These are phyloP conservation scores for Tylopilus subfusipes DNA, from an alignment of 768 basidiomycete species.

Conservation along the genomic window DNA sequence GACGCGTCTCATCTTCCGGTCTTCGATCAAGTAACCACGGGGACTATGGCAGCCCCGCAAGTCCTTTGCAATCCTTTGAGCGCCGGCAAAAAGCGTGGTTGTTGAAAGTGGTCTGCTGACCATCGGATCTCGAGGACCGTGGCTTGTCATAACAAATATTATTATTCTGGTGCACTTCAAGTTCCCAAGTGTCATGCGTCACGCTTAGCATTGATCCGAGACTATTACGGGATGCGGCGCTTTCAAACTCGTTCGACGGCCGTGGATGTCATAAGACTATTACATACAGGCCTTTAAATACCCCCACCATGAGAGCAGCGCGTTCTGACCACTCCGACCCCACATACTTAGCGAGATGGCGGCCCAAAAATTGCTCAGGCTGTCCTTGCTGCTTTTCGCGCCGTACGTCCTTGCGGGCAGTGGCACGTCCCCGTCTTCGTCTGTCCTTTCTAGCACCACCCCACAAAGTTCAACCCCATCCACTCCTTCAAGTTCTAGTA, in stretches of 20 bases:
- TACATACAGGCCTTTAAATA: constrained; percentile 5
- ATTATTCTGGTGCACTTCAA: too few species aligned
- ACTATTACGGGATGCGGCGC: too few species aligned
- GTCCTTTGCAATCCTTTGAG: not conserved
- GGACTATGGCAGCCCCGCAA: not conserved
- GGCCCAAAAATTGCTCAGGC: constrained; percentile 1
- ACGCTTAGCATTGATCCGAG: constrained; percentile 1
- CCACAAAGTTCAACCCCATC: not conserved
- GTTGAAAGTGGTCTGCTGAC: constrained; percentile 1
- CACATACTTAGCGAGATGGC: constrained; percentile 20
- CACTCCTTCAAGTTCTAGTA: constrained; percentile 1
- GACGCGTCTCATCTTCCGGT: not conserved
- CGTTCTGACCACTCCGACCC: not conserved
- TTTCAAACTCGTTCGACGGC: too few species aligned
- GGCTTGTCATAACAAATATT: not conserved
- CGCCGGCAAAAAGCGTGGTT: not conserved
- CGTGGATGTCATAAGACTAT: not conserved
- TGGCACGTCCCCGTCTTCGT: not conserved
- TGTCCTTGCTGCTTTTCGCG: constrained; percentile 14
- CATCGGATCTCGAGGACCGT: not conserved
- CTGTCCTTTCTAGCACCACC: not conserved
- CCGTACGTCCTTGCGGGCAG: constrained; percentile 3
- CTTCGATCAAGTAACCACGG: not conserved
- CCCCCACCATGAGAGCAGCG: not conserved
- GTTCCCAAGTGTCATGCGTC: not conserved